Evolutionary conservation across 2,329 filamentous ascomycete genomes (phyloP).

Genomic region (Cladophialophora carrionii): DNA sequence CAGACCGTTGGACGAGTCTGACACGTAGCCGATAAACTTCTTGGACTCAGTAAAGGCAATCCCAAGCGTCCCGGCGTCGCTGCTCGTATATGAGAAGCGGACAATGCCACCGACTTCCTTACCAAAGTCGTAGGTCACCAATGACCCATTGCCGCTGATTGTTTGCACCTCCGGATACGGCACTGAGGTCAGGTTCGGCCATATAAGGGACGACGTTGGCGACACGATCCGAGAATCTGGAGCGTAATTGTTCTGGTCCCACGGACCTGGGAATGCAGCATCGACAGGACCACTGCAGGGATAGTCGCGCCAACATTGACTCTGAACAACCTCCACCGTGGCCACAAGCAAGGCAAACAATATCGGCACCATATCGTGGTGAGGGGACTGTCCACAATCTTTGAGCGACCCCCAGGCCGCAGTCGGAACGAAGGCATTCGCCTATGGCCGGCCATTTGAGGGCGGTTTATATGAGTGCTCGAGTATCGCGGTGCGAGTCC

Average conservation of each 20-base stretch:
- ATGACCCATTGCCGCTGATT: conserved; percentile 54
- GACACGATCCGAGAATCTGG: conserved; percentile 51
- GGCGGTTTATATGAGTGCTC: not conserved
- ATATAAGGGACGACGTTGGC: conserved; percentile 52
- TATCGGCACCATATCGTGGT: not conserved
- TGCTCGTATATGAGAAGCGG: conserved; percentile 55
- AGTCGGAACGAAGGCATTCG: not conserved
- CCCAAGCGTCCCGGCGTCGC: conserved; percentile 47
- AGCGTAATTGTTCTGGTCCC: conserved; percentile 49
- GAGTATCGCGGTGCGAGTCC: not conserved
- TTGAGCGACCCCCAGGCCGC: not conserved
- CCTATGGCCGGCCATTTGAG: not conserved
- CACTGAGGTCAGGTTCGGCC: conserved; percentile 42
- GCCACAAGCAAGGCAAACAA: not conserved
- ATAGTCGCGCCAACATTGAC: conserved; percentile 59
- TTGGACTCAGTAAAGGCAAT: conserved; percentile 56
- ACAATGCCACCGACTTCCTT: conserved; percentile 62
- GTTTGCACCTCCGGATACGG: conserved; percentile 41
- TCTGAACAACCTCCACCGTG: not conserved
- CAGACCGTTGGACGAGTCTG: conserved; percentile 55
- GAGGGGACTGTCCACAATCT: not conserved
- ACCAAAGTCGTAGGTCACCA: conserved; percentile 63
- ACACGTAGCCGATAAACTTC: conserved; percentile 53
- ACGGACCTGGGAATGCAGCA: conserved; percentile 59
- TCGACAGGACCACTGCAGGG: conserved; percentile 56